A percentile compares a stretch with the other conserved stretches of the same genome.
phyloP scores from a whole-genome alignment of 805 yeast species.

The Sungouiozyma intestinalis region DNA sequence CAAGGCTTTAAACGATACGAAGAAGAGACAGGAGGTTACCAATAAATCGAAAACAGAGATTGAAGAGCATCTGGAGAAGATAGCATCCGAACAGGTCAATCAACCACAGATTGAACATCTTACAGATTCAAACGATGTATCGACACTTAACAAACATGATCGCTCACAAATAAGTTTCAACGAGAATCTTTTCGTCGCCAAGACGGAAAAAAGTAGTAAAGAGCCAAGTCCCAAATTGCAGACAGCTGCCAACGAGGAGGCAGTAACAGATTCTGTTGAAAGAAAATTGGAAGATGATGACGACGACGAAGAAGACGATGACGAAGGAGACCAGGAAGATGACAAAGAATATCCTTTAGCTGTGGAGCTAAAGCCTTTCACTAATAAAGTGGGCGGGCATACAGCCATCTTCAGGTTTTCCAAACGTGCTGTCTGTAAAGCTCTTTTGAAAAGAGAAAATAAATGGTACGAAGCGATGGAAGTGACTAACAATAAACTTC shows the following conservation, averaged over 20 bases:
- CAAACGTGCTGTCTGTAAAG: constrained; percentile 87
- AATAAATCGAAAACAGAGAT: background rate
- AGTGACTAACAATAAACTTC: constrained; percentile 58
- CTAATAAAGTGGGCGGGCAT: constrained; percentile 95
- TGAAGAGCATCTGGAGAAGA: too few species aligned
- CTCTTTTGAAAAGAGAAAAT: constrained; percentile 82
- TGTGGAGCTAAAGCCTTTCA: constrained; percentile 83
- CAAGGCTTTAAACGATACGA: constrained; percentile 3
- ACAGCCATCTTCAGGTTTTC: constrained; percentile 92
- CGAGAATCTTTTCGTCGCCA: background rate
- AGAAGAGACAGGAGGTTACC: background rate
- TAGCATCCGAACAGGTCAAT: background rate
- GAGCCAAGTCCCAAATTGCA: background rate
- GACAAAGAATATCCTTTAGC: constrained; percentile 52
- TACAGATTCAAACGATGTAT: background rate
- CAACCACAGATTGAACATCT: background rate
- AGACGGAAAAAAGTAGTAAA: background rate
- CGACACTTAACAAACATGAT: background rate
- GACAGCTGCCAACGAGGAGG: background rate
- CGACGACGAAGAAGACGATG: constrained; percentile 13
- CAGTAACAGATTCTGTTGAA: constrained; percentile 4
- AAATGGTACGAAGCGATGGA: constrained; percentile 88
- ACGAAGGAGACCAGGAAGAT: constrained; percentile 20
- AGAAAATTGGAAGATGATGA: constrained; percentile 3
- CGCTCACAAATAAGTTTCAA: background rate